These are phyloP conservation scores for Pterocarpus macrocarpus DNA, from an alignment of 306 rosid genomes.

Conservation along the genomic window DNA sequence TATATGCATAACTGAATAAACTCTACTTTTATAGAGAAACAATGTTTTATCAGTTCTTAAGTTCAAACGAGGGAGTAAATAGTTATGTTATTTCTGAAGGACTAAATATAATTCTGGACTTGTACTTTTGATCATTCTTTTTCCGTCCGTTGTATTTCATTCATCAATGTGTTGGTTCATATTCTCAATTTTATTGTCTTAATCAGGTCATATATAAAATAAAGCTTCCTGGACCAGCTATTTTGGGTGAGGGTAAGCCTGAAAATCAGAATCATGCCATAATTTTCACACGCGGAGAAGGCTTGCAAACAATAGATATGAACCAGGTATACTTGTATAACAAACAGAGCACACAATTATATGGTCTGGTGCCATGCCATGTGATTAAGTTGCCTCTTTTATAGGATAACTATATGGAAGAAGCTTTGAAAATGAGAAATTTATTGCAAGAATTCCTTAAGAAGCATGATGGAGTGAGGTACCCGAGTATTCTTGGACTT, in stretches of 20 bases:
- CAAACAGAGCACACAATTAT: conserved; percentile 8
- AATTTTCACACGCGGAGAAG: conserved; percentile 96
- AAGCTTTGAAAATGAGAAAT: conserved; percentile 97
- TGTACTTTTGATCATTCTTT: neutral
- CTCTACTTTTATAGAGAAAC: conserved; percentile 11
- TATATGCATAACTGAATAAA: neutral
- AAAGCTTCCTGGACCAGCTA: conserved; percentile 97
- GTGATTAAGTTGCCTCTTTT: conserved; percentile 37
- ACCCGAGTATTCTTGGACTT: conserved; percentile 92
- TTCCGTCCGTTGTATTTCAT: neutral
- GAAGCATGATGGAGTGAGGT: conserved; percentile 89
- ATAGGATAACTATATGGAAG: conserved; percentile 98
- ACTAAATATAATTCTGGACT: conserved; percentile 9
- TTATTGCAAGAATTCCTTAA: conserved; percentile 90
- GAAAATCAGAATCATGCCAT: conserved; percentile 99
- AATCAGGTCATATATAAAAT: conserved; percentile 88
- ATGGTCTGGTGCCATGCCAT: conserved; percentile 22
- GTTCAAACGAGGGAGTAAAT: conserved; percentile 7
- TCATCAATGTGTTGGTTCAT: conserved; percentile 18
- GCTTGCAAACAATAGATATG: conserved; percentile 97
- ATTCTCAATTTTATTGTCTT: conserved; percentile 36
- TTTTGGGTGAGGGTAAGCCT: conserved; percentile 98
- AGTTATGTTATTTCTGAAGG: neutral
- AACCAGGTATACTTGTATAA: conserved; percentile 73
- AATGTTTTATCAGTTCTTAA: neutral